These are phyloP conservation scores for Carex littledalei DNA, from an alignment of 176 grass and related monocot genomes.

Conservation along the genomic window DNA sequence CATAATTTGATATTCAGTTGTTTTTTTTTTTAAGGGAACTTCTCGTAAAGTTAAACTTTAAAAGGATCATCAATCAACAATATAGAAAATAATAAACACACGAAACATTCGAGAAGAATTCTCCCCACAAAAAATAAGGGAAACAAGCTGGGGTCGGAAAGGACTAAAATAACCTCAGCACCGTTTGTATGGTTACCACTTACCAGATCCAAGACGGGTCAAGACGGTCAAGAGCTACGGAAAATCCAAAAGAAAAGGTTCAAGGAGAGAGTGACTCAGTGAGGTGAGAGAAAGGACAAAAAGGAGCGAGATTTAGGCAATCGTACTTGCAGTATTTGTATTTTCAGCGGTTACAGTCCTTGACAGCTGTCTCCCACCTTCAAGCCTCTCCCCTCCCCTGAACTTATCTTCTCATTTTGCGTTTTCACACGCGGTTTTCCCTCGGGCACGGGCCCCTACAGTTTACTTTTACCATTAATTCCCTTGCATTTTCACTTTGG, in stretches of 20 bases:
- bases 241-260: slow-evolving; percentile 16
- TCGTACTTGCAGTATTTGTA: slow-evolving; percentile 6
- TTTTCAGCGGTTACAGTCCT: not conserved
- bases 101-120: not conserved
- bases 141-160: not conserved
- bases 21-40: too few relatives aligned
- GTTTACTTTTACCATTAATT: too few relatives aligned
- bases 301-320: slow-evolving; percentile 16
- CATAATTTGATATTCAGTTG: too few relatives aligned
- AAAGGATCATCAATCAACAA: too few relatives aligned
- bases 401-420: not conserved
- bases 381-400: too few relatives aligned
- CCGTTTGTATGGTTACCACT: not conserved
- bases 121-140: not conserved
- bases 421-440: too few relatives aligned
- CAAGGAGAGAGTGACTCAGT: not conserved
- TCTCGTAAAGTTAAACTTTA: too few relatives aligned
- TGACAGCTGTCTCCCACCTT: slow-evolving; percentile 6
- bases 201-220: not conserved
- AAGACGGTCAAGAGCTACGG: not conserved
- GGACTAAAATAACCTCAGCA: not conserved
- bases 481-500: too few relatives aligned
- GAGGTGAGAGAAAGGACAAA: slow-evolving; percentile 1
- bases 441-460: too few relatives aligned
- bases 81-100: too few relatives aligned